These are phyloP conservation scores for Xylaria sp. DNA, from an alignment of 2,329 filamentous ascomycete genomes.

Conservation along the genomic window DNA sequence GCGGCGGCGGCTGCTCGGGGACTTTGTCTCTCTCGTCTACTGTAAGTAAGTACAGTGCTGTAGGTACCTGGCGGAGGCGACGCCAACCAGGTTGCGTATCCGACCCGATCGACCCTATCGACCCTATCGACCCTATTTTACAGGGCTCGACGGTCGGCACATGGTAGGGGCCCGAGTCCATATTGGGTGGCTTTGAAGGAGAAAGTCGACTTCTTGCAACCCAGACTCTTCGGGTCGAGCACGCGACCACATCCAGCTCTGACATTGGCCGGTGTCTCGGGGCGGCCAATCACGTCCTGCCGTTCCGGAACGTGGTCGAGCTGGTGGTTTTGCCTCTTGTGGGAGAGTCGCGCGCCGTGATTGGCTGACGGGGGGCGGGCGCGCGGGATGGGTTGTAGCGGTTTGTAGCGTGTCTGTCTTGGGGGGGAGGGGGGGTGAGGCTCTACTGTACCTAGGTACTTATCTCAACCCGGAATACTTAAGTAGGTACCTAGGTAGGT, in stretches of 20 bases:
- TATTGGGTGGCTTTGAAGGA: conserved; percentile 28
- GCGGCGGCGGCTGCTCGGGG: no score
- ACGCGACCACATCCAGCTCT: conserved; percentile 41
- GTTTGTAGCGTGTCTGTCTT: no score
- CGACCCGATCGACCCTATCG: background rate
- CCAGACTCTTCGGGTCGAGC: conserved; percentile 35
- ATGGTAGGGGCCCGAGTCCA: conserved; percentile 28
- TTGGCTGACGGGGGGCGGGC: conserved; percentile 2
- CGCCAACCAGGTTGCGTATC: background rate
- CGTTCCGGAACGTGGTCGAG: conserved; percentile 29
- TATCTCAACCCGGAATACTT: no score
- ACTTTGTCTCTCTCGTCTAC: background rate
- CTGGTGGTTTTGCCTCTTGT: conserved; percentile 27
- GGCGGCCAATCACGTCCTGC: conserved; percentile 21
- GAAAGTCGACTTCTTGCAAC: conserved; percentile 18
- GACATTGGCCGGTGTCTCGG: conserved; percentile 33
- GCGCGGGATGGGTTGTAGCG: no score
- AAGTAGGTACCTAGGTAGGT: no score
- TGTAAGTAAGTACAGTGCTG: no score
- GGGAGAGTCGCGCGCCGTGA: conserved; percentile 14
- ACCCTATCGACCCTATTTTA: background rate
- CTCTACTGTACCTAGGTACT: no score
- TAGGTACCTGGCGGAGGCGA: background rate
- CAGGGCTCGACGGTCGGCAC: conserved; percentile 18
- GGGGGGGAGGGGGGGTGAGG: background rate